Evolutionary conservation across 306 rosid genomes (phyloP).

Genomic region (Corylus heterophylla): DNA sequence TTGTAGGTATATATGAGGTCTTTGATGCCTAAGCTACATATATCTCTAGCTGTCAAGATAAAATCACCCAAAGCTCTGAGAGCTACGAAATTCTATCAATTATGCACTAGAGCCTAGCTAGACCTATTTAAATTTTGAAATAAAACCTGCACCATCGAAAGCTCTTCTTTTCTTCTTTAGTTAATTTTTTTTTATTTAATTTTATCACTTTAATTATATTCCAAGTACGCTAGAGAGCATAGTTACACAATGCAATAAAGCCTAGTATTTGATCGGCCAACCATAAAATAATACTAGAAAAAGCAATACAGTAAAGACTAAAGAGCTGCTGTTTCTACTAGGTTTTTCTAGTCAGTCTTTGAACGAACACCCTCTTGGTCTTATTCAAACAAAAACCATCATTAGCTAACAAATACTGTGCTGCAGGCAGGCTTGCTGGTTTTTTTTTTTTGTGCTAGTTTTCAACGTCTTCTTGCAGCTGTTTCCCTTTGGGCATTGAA

Average conservation of each 20-base stretch:
- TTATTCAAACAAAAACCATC: neutral
- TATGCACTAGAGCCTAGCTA: too few relatives aligned
- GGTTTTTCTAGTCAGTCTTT: neutral
- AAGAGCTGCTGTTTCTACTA: neutral
- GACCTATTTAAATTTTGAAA: too few relatives aligned
- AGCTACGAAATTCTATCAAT: too few relatives aligned
- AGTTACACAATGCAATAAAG: neutral
- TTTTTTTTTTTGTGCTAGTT: neutral
- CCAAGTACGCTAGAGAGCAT: too few relatives aligned
- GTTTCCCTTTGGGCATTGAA: constrained; percentile 95
- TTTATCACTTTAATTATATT: too few relatives aligned
- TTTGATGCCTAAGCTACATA: too few relatives aligned
- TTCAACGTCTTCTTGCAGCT: constrained; percentile 72
- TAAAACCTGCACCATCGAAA: too few relatives aligned
- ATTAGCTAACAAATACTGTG: neutral
- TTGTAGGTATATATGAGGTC: too few relatives aligned
- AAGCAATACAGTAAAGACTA: neutral
- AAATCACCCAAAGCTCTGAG: too few relatives aligned
- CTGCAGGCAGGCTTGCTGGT: neutral
- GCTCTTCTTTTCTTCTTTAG: too few relatives aligned
- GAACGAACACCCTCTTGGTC: neutral
- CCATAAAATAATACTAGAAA: neutral
- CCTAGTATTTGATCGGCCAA: neutral
- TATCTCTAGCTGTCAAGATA: too few relatives aligned
- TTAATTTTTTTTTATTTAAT: too few relatives aligned